phyloP scores from a whole-genome alignment of 2,329 filamentous ascomycete genomes.

The Aspergillus sp. region DNA sequence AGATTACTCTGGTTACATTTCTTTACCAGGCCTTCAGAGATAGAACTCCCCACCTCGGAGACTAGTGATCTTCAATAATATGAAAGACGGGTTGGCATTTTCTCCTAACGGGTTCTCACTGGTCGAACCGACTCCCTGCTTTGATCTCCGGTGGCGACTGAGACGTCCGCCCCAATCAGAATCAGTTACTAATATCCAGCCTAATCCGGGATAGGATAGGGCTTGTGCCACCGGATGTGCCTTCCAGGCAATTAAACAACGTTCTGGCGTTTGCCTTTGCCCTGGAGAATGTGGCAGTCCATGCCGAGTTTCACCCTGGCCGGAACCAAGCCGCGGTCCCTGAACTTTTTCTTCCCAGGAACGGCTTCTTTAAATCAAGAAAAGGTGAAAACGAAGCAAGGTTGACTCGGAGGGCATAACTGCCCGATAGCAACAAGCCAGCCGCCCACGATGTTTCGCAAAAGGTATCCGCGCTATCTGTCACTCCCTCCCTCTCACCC shows the following conservation, averaged over 20 bases:
- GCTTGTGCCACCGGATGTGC: neutral
- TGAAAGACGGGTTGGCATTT: neutral
- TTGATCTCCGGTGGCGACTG: neutral
- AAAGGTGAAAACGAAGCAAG: neutral
- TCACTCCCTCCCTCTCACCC: neutral
- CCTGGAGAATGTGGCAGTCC: neutral
- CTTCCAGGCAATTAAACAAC: neutral
- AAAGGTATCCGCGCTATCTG: neutral
- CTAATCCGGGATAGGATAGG: neutral
- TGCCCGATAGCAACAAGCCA: neutral
- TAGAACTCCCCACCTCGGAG: neutral
- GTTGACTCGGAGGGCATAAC: neutral
- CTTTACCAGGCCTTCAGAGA: neutral
- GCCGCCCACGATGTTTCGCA: neutral
- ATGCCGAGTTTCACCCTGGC: neutral
- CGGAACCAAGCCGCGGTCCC: neutral
- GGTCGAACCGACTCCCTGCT: neutral
- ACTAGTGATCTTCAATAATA: neutral
- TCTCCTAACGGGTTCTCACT: neutral
- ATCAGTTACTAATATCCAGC: neutral
- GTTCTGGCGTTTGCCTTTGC: neutral
- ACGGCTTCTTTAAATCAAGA: neutral
- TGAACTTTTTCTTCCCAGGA: neutral
- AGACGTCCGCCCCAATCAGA: neutral
- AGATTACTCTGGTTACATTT: neutral